phyloP scores from a whole-genome alignment of 306 rosid species.

The Casuarina equisetifolia region DNA sequence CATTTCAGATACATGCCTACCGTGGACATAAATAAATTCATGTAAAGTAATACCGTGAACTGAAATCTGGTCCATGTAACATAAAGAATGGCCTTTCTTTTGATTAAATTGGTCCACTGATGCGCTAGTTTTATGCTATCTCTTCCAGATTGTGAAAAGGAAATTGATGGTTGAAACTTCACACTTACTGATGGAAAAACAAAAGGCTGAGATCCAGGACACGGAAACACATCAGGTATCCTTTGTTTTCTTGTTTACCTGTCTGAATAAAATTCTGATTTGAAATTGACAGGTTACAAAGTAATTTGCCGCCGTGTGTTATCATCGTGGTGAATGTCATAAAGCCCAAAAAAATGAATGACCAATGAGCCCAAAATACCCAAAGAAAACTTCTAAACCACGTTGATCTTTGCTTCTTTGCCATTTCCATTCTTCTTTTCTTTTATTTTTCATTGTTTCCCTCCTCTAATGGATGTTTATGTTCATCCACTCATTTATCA shows the following conservation, averaged over 20 bases:
- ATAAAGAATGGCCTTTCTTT: not conserved
- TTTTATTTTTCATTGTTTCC: not conserved
- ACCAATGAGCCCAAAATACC: no score
- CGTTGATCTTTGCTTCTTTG: not conserved
- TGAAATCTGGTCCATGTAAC: not conserved
- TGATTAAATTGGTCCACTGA: not conserved
- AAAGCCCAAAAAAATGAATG: not conserved
- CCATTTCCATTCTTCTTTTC: not conserved
- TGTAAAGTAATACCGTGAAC: not conserved
- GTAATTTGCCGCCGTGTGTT: not conserved
- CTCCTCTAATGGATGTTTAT: no score
- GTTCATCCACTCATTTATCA: not conserved
- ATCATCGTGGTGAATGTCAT: not conserved
- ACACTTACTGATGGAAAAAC: not conserved
- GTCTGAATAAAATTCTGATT: not conserved
- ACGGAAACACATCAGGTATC: not conserved
- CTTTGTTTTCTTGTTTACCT: not conserved
- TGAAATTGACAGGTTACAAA: not conserved
- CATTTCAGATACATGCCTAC: not conserved
- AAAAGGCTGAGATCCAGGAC: not conserved
- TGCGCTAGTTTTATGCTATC: not conserved
- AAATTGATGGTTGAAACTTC: conserved; percentile 5
- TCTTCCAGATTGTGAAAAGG: not conserved
- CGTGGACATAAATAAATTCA: not conserved
- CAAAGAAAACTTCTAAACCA: not conserved